Evolutionary conservation across 179 eudicot species (phyloP), one percentile per base, ranked within the genome.

Genomic region (Spergularia azorica): DNA sequence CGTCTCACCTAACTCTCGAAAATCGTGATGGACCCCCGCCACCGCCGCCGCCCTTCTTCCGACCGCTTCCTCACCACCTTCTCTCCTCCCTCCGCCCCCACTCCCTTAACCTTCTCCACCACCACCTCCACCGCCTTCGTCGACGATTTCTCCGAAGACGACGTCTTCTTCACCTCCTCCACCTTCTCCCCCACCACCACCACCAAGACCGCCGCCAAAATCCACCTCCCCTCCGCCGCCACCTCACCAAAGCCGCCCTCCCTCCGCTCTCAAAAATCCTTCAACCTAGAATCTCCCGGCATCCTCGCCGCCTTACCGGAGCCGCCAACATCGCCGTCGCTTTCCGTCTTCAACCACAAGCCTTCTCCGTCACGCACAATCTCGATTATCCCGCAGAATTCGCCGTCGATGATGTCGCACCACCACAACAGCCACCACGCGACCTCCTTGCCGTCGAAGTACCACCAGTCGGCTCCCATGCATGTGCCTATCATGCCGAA

Each of bases 131-230:
- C 20, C 73, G 82, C 32, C 32, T 26, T 2, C 32, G 32, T 43
- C 73, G 79, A 76, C 65, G 87, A 84, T 55, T 72, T 84, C 61
- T 76, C 57, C 83, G 87, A 84, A 59, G 81, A 79, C 79, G 87
- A 84, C 74, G 57, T 84, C 71, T 72, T 84, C 76, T 84, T 76
- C 80, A 62, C 75, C 18, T 75, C 78, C 57, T 54, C 78, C 39
- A 64, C 66, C 36, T 32, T 39, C 69, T 64, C 72, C 72, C 20
- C 43, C 41, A 12, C 43, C 41, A 13, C 73, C 41, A 7, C 41
- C 18, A 5, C 73, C 41, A 48, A 56, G 2, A 38, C 55, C 79
- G 55, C 82, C 16, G 20, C 63, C 74, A 18, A 69, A 50, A n/a
- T 26, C 81, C 43, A 77, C 79, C 68, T 64, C 79, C 65, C 51